phyloP scores from a whole-genome alignment of 148 eudicot species.

The Fagopyrum homotropicum region DNA sequence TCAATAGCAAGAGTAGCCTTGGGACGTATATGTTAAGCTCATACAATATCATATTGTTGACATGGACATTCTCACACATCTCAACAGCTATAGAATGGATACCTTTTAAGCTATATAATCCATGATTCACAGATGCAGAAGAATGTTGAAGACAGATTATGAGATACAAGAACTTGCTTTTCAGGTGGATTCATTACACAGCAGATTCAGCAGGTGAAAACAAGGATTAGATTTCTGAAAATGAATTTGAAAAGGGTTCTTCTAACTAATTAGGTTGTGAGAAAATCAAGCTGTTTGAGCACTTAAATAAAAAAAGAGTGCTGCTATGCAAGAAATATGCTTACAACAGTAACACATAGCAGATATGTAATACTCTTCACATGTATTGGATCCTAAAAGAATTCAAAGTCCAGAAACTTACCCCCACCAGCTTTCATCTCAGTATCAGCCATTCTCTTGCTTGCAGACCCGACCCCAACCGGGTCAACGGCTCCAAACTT shows the following conservation, averaged over 20 bases:
- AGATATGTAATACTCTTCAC: neutral
- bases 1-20: neutral
- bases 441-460: constrained; percentile 4
- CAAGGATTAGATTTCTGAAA: constrained; percentile 10
- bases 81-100: neutral
- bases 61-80: too few relatives aligned
- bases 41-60: too few relatives aligned
- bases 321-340: constrained; percentile 1
- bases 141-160: neutral
- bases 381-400: constrained; percentile 11
- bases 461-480: neutral
- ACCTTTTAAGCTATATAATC: neutral
- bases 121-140: neutral
- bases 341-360: neutral
- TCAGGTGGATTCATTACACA: neutral
- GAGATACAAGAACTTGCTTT: neutral
- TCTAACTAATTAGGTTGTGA: neutral
- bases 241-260: neutral
- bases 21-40: too few relatives aligned
- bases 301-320: neutral
- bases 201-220: neutral
- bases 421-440: constrained; percentile 16
- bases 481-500: constrained; percentile 12
- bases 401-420: constrained; percentile 18
- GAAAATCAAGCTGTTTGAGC: constrained; percentile 5